Evolutionary conservation across 352 stramenopile genomes (phyloP), one percentile per base, ranked within the genome.

Genomic region (Saprolegnia diclina): DNA sequence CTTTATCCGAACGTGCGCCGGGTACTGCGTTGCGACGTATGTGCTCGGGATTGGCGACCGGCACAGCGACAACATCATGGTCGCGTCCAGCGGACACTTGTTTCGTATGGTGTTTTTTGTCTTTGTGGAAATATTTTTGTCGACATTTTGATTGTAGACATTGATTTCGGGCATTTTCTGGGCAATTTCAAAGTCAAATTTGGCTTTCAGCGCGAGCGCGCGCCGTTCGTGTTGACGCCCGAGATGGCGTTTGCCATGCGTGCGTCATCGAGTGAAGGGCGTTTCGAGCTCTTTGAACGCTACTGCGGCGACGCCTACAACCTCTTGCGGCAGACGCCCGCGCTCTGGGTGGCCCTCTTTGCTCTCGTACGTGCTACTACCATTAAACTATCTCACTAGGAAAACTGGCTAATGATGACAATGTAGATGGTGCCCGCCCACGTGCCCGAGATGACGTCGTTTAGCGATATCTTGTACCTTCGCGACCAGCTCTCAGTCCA

Each of bases 101-200:
- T 92, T 92, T 71, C 84, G 59, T 59, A 72, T 35, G 32, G 40
- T 67, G 53, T 35, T 35, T 35, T 35, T 35, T 5, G 29, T n/a
- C n/a, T n/a, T n/a, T n/a, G n/a, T n/a, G n/a, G n/a, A n/a, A n/a
- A 35, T 35, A 5, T 5, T 35, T 35, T 35, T 35, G 29, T 2
- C 2, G 2, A 35, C 2, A 35, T 35, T 35, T 35, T 2, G 29
- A 35, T 62, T 14, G 26, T 62, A 45, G 93, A 98, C 82, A 98
- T 98, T 56, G 94, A 98, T 64, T 98, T 98, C 71, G 93, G 94
- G 0, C 92, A 98, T 71, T 97, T 98, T 54, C 72, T 98, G 38
- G 92, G 91, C 21, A 96, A 98, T 57, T 98, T 97, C 74, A 98
- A 98, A 74, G 89, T 75, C 22, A 97, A 97, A 66, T 70, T 96